Evolutionary conservation across 164 flowering plant genomes (phyloP), one percentile per base, ranked within the genome.

Genomic region (Warburgia ugandensis): DNA sequence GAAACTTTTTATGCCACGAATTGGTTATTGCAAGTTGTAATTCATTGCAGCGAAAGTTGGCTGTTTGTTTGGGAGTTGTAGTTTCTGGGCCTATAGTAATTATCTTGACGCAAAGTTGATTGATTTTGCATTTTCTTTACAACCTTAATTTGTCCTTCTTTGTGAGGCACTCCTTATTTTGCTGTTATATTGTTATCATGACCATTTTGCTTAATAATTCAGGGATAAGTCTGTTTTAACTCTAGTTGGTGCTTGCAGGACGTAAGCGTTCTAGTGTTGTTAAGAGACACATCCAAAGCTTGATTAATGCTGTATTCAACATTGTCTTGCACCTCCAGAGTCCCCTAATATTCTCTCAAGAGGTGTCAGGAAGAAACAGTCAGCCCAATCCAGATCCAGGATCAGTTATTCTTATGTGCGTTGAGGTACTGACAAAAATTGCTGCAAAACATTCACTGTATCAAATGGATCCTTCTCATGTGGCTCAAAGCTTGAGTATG

Each of bases 381-480:
- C 60, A 41, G 10, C 48, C 35, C 41, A 39, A 41, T 63, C 92
- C 95, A 43, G 96, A 91, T 77, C 64, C 95, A 5, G 98, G 98
- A 32, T 68, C 95, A 41, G 83, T 83, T 17, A 61, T 75, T 61
- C 94, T 87, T 54, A 91, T 87, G 96, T 81, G 84, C 47, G 68
- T 80, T 62, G 87, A 81, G 62, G 79, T 85, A 30, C 71, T 91
- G 29, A 75, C 71, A 12, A 84, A 70, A 69, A 44, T 91, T 55
- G 76, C 77, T 35, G 88, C 80, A 44, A 83, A 73, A 56, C 79
- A 68, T 50, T 59, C 80, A 47, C 62, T 75, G 21, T 83, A 69
- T 54, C 64, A 69, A 57, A 66, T 85, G 78, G 80, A 77, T 52
- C 55, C 72, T 3, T 68, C 64, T 65, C 84, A 79, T 54, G 71